Evolutionary conservation across 768 basidiomycete genomes (phyloP), one percentile per base, ranked within the genome.

Genomic region (Hortiboletus flavorubellus): DNA sequence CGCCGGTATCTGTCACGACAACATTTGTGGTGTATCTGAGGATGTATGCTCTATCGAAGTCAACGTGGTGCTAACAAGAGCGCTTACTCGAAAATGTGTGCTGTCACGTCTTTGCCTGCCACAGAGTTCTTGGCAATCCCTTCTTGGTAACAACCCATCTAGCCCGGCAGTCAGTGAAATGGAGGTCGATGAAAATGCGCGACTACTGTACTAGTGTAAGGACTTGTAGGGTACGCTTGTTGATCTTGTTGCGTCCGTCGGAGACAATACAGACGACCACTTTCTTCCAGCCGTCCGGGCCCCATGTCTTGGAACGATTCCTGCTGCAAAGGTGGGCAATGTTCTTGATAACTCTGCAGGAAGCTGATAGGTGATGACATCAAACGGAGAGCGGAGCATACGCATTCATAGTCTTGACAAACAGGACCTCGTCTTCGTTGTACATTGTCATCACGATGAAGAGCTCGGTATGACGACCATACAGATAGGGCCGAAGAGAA

Each of bases 391-490:
- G 23, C 5, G 23, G 40, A 41, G 77, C 86, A 64, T 65, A 87
- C 86, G 89, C 83, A 62, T 92, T 91, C 88, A 93, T 91, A 11
- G 91, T 93, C 66, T 78, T 81, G 66, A 77, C 76, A 68, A 91
- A 92, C 29, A 91, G 75, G 9, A 85, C 75, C 66, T 91, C 89
- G 65, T 91, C 91, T 74, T 97, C 93, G 68, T 95, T 95, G 70
- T 91, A 91, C 92, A 96, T 95, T 42, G 93, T 96, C 85, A 96
- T 91, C 40, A 95, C 93, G 62, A 97, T 91, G 74, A 96, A 94
- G 14, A 97, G 79, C 72, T 96, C 94, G 9, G 93, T 96, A 50
- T 86, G 79, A 51, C 93, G 86, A 53, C 84, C 83, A 63, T 83
- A 81, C 1, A 93, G 78, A 70, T 86, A 93, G 5, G 84, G 92